Conservation (phyloP, 2,329 filamentous ascomycete genomes). For the Diaporthe destruens region DNA sequence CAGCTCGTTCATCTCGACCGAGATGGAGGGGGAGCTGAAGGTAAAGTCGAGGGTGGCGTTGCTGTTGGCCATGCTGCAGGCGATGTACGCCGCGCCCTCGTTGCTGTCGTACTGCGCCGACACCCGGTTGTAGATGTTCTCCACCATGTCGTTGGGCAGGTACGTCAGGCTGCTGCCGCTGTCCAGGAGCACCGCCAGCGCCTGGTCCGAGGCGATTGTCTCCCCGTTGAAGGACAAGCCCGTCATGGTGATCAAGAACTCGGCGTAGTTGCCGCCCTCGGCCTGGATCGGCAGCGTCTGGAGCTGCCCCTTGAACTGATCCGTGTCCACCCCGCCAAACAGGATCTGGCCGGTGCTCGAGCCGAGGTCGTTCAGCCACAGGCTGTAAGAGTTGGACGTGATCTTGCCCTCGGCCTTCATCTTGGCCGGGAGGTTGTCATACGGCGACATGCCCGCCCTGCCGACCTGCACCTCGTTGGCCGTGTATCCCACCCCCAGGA, state of each 20-base stretch:
- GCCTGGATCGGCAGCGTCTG: constrained; percentile 76
- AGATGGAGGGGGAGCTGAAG: constrained; percentile 67
- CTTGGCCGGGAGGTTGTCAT: constrained; percentile 77
- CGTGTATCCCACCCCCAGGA: constrained; percentile 87
- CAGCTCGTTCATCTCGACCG: constrained; percentile 70
- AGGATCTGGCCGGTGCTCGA: constrained; percentile 75
- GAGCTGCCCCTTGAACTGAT: constrained; percentile 72
- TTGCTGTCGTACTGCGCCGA: constrained; percentile 68
- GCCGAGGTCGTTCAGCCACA: constrained; percentile 81
- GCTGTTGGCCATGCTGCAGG: constrained; percentile 64
- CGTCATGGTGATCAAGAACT: constrained; percentile 79
- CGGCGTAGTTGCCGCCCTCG: constrained; percentile 62
- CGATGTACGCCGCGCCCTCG: constrained; percentile 70
- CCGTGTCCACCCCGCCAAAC: constrained; percentile 80
- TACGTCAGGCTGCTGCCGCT: constrained; percentile 77
- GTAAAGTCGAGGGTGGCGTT: constrained; percentile 62
- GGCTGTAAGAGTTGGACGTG: constrained; percentile 75
- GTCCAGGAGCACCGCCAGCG: constrained; percentile 76
- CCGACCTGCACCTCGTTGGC: constrained; percentile 82
- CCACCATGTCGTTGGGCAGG: constrained; percentile 68
- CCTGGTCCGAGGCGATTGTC: constrained; percentile 60
- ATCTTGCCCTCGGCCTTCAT: constrained; percentile 73
- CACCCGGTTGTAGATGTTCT: constrained; percentile 69
- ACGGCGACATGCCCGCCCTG: constrained; percentile 64
- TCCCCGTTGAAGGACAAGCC: constrained; percentile 60